Base-by-base conservation (phyloP, 371 early-diverging fungal genomes). In the Smittium culicis region DNA sequence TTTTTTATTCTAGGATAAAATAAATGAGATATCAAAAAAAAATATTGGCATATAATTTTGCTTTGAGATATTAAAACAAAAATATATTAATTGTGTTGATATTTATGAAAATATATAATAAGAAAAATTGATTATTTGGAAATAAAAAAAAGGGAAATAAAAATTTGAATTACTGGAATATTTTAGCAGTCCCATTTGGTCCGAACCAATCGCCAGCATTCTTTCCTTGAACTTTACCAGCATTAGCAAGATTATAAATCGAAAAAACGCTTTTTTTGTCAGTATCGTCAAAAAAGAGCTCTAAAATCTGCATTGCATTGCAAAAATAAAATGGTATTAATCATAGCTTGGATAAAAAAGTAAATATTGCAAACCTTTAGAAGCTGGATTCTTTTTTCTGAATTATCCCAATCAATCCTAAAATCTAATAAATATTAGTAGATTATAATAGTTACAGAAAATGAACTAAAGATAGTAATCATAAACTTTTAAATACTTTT, bases 171-270 rank as follows among this genome's bases (percentile, higher is more conserved):
- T 85, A 90, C 87, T 85, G 85, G 2, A 92, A 82, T 33, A 92
- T 91, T 64, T 89, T 88, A n/a, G 93, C 88, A 25, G 92, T 92
- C 1, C 92, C 94, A 24, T 83, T 83, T 0, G 98, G 98, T 0
- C 95, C 95, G 79, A 94, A 96, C 98, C 98, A 97, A 77, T 93
- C 87, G 34, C 98, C 96, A 68, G 94, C 88, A 60, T 88, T 83
- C 70, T 92, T 94, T 35, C 89, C 93, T 29, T 85, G 81, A 69
- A 90, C 87, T 65, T 82, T 82, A 8, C 95, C 98, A 1, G 88
- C 74, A n/a, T 86, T 73, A 0, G 92, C 92, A 67, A 97, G 89
- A 20, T 88, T 79, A 67, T 97, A 95, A n/a, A 97, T 89, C 2
- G 94, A 93, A 69, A 91, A 94, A 0, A 88, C 86, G 25, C 86